Percentiles rank a stretch among this genome's conserved stretches.
Conservation (phyloP, 2,329 filamentous ascomycete species). For the Xylariales sp. region DNA sequence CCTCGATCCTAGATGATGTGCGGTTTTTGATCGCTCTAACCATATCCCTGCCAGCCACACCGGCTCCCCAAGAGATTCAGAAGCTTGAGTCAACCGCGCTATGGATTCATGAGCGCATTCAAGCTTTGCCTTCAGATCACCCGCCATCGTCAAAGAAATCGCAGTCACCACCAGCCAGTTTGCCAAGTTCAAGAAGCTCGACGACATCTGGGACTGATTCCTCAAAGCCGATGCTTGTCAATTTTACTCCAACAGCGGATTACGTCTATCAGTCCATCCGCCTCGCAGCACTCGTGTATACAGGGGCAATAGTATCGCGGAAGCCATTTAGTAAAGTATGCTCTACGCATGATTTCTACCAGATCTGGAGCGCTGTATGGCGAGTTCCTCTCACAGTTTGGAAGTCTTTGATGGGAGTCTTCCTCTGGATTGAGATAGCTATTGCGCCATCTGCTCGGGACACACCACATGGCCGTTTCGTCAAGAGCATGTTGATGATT, state of each 20-base stretch:
- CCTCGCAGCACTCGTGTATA: slow-evolving; percentile 42
- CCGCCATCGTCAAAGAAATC: not conserved
- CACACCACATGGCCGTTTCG: slow-evolving; percentile 36
- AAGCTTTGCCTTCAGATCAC: slow-evolving; percentile 16
- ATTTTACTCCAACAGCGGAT: too few relatives aligned
- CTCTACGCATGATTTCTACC: slow-evolving; percentile 30
- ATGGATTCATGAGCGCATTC: slow-evolving; percentile 35
- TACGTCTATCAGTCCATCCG: slow-evolving; percentile 43
- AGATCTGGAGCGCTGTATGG: slow-evolving; percentile 45
- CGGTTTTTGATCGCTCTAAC: slow-evolving; percentile 41
- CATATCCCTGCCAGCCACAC: slow-evolving; percentile 29
- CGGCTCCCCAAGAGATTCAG: slow-evolving; percentile 30
- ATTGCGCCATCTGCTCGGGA: slow-evolving; percentile 34
- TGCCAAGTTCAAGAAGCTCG: too few relatives aligned
- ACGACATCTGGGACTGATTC: too few relatives aligned
- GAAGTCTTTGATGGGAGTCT: slow-evolving; percentile 43
- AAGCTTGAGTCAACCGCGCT: slow-evolving; percentile 33
- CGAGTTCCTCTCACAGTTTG: slow-evolving; percentile 39
- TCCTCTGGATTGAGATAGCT: slow-evolving; percentile 42
- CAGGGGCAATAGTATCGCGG: slow-evolving; percentile 37
- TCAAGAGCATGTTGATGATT: slow-evolving; percentile 37
- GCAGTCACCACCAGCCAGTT: not conserved
- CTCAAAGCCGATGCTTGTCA: too few relatives aligned
- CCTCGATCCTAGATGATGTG: slow-evolving; percentile 47
- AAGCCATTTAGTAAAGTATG: slow-evolving; percentile 37